Evolutionary conservation across 768 basidiomycete genomes (phyloP), one percentile per base, ranked within the genome.

Genomic region (Lactifluus echinatus): DNA sequence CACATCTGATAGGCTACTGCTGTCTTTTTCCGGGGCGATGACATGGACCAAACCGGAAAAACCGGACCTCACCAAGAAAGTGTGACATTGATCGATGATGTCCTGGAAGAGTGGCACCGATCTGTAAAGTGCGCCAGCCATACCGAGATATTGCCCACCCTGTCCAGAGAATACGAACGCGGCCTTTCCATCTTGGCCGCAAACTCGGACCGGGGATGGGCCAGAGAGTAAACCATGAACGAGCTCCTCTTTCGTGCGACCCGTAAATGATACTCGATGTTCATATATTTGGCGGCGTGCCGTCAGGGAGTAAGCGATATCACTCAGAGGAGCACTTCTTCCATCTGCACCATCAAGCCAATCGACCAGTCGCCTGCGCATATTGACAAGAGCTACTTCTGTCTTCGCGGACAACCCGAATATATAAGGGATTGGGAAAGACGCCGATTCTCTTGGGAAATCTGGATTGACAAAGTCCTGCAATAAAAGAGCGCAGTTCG

Each of bases 81-180:
- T 60, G 44, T 88, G 74, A 61, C 86, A 89, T 47, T 78, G 73
- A 62, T 87, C 78, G 21, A 90, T 76, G 45, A 74, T 70, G 6
- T 63, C 56, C 49, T 68, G 74, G 67, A 89, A 87, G 1, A 77
- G 49, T 0, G 74, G 59, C 7, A 73, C 76, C 1, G 74, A 74
- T 37, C 64, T 64, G 55, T 89, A 89, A 15, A 89, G 74, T 0
- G 68, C 66, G 29, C 69, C 57, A 0, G 83, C 86, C 85, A 88
- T 87, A 6, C 80, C 78, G 17, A 73, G 65, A 69, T 84, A 83
- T 60, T 87, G 85, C 31, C 78, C 73, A 37, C 86, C 87, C 65
- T 88, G 84, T 8, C 87, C 88, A 17, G 86, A 83, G 67, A 87
- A 88, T 3, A 87, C 81, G 63, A 89, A 87, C 5, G 80, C 74